Base-by-base conservation (phyloP, 257 asterid species). In the Craterostigma plantagineum region DNA sequence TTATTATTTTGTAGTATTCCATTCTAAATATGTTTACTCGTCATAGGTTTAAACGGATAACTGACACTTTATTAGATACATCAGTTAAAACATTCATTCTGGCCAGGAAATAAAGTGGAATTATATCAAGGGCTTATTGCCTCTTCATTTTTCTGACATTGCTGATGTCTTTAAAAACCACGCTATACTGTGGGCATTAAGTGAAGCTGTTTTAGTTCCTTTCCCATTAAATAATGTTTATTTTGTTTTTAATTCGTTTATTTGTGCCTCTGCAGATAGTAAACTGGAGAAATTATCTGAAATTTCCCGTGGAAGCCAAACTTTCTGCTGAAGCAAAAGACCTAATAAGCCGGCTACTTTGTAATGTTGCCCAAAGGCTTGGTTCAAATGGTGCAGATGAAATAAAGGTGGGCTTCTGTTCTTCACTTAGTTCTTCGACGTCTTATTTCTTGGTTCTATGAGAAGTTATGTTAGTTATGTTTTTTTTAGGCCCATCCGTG, bases 241-340 rank as follows among this genome's bases (percentile, higher is more conserved):
- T 18, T n/a, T 38, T 11, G 38, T 42, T 30, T 12, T 23, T 15
- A 38, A 36, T 11, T 38, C 42, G 12, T 46, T n/a, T 15, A 12
- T 51, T 33, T 7, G 16, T 43, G 4, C 14, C 35, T 42, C 13
- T 42, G 46, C 62, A 59, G 66, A 64, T 58, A 48, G 62, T 64
- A 16, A 55, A 59, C 47, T 64, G 66, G 70, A 51, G 49, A 54
- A 14, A 46, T 15, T 58, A 59, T 47, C 39, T 64, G 10, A 64
- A 54, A 47, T 59, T 64, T 50, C 70, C 70, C 3, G 66, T 49
- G 38, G 70, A 64, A 48, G 59, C 66, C 13, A 54, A 42, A 36
- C 50, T 64, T 42, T 59, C 66, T 38, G 10, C 38, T 4, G 70
- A 59, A 43, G 66, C 65, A 37, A 54, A 54, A 42, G 64, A 57